Evolutionary conservation across 2,329 filamentous ascomycete genomes (phyloP), one percentile per base, ranked within the genome.

Genomic region (Neocatenulostroma microsporum): DNA sequence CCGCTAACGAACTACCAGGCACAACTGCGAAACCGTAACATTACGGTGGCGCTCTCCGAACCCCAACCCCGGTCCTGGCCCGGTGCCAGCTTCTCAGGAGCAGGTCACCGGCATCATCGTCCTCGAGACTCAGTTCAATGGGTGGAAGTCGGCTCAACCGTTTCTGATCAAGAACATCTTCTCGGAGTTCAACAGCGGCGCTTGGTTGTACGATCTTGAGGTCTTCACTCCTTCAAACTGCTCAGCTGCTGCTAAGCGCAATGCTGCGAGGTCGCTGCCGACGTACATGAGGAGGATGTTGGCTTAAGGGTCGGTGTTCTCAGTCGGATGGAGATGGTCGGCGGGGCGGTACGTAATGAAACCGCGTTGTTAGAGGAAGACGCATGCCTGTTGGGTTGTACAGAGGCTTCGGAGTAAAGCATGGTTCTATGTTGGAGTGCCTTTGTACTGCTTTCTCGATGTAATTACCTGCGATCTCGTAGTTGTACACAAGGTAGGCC

Each of bases 161-260:
- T 51, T 42, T 35, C 40, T 45, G 17, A 49, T 51, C 34, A 36
- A 43, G 23, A 36, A 35, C 6, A 40, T 47, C 21, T 46, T 43
- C 36, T 47, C 45, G 6, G 48, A 51, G 36, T 48, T 51, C 40
- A 51, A 51, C 36, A 43, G 39, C 19, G 48, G 48, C 21, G 40
- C 39, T 23, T 50, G 46, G 47, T 34, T 49, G 27, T 36, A 43
- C 18, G 39, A 45, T 21, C 30, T 42, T 6, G 41, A 35, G 10
- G 27, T 41, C 14, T 44, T 44, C 31, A 33, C 19, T 27, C 39
- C 41, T 15, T 12, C n/a, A 13, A 23, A 34, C 29, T 39, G 36
- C 24, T 27, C 21, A 12, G 23, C 21, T 12, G 15, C 33, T n/a
- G 8, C 23, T n/a, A 35, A 35, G 21, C 15, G 33, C 10, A 17